Evolutionary conservation across 306 rosid species (phyloP), one percentile per base, ranked within the genome.

Genomic region (Alnus rubra): DNA sequence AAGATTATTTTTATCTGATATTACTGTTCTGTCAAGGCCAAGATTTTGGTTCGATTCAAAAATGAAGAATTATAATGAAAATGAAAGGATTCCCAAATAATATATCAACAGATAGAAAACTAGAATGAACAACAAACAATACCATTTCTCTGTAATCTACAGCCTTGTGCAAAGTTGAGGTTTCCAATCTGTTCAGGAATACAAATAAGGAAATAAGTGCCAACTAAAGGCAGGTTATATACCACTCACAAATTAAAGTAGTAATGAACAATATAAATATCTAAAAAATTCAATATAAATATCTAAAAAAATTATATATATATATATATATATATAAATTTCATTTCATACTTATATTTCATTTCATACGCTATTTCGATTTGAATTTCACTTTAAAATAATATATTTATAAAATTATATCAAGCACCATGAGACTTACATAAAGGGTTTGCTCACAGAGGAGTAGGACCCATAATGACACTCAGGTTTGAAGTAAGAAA

Each of bases 71-170:
- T 59, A 48, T 71, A 62, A 62, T 78, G 33, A 75, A 71, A 75
- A 31, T 71, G 75, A 71, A 76, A 76, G 56, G 49, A 67, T 49
- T 51, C 76, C 15, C 70, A 33, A 18, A 51, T 42, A 30, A 59
- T 39, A 42, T 23, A 74, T 15, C 18, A 47, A 39, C 11, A 48
- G 9, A 48, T 6, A 55, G 14, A 51, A 50, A 59, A 62, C 23
- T 53, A 55, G 55, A 35, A 44, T 13, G 53, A 73, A 51, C 50
- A 30, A 50, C 37, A 72, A 47, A 65, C 42, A 37, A 49, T 85
- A 85, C 88, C 88, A 85, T 85, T 64, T 81, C 64, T 19, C 48
- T 58, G 30, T 11, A 62, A 79, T 76, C 4, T 62, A 16, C 18
- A 45, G 73, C 72, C 42, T 74, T 23, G 63, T 31, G 71, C 75